phyloP scores from a whole-genome alignment of 345 rosid genomes.

The Sapria himalayana region DNA sequence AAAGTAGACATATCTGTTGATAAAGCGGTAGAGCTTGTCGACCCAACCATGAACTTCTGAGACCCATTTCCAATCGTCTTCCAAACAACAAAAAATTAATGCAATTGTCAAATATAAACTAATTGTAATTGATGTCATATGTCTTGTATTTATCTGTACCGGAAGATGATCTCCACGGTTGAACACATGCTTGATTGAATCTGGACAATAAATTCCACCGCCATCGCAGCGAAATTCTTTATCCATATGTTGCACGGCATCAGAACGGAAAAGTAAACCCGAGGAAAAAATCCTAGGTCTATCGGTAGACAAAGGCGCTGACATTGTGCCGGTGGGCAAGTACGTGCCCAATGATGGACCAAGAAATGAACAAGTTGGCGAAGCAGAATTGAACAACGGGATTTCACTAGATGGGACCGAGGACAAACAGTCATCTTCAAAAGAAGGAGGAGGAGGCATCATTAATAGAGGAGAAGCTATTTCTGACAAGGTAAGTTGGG shows the following conservation, averaged over 20 bases:
- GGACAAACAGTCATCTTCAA: constrained; percentile 60
- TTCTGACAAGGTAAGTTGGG: constrained; percentile 15
- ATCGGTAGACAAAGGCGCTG: constrained; percentile 24
- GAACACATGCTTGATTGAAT: constrained; percentile 22
- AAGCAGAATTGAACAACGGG: constrained; percentile 34
- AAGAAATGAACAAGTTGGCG: constrained; percentile 30
- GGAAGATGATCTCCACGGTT: constrained; percentile 34
- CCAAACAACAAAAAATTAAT: not conserved
- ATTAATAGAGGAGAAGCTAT: constrained; percentile 14
- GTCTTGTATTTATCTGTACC: not conserved
- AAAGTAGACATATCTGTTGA: constrained; percentile 43
- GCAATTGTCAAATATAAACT: not conserved
- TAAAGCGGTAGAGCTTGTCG: constrained; percentile 19
- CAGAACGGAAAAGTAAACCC: constrained; percentile 21
- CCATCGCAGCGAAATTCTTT: constrained; percentile 44
- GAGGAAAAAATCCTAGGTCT: constrained; percentile 19
- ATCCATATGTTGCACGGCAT: constrained; percentile 28
- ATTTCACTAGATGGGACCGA: constrained; percentile 45
- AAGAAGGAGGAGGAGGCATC: constrained; percentile 20
- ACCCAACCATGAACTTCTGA: constrained; percentile 23
- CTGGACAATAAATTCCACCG: constrained; percentile 36
- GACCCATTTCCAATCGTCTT: constrained; percentile 31
- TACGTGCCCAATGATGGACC: constrained; percentile 20
- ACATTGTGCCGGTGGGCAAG: constrained; percentile 22
- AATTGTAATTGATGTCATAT: not conserved